Percentiles rank a stretch among this genome's conserved stretches.
These are phyloP conservation scores for Globisporangium heterothallicum DNA, from an alignment of 352 stramenopile species.

Conservation along the genomic window DNA sequence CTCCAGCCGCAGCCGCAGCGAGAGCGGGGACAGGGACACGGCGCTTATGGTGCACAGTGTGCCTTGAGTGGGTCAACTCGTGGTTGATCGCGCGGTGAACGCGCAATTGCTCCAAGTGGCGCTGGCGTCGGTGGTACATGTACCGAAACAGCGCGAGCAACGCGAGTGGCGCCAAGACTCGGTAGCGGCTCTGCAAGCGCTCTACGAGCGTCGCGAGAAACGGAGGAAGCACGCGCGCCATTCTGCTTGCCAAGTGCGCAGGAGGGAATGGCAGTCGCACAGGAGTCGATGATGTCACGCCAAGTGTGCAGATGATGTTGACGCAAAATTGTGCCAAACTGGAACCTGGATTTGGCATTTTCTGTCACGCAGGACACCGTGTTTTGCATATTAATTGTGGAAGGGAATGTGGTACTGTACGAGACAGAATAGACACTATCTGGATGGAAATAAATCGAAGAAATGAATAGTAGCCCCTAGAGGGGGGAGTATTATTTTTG, in stretches of 20 bases:
- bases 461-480: too few relatives aligned
- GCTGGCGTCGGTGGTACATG: slow-evolving; percentile 36
- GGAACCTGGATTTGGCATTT: not conserved
- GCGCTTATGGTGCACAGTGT: slow-evolving; percentile 6
- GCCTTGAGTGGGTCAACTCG: slow-evolving; percentile 16
- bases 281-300: too few relatives aligned
- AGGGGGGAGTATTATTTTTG: not conserved
- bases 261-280: too few relatives aligned
- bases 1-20: not conserved
- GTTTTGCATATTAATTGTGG: not conserved
- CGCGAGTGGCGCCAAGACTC: slow-evolving; percentile 27
- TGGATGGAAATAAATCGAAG: too few relatives aligned
- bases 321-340: too few relatives aligned
- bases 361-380: not conserved
- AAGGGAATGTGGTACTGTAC: not conserved
- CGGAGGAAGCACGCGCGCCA: slow-evolving; percentile 9
- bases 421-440: not conserved
- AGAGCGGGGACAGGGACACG: not conserved
- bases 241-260: not conserved
- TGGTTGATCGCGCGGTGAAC: slow-evolving; percentile 30
- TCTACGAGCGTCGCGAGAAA: slow-evolving; percentile 20
- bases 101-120: slow-evolving; percentile 34
- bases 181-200: slow-evolving; percentile 25
- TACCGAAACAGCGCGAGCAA: slow-evolving; percentile 36
- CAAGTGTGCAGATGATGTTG: too few relatives aligned